These are phyloP conservation scores for Phyllostachys edulis DNA, from an alignment of 176 grass and related monocot genomes.

Conservation along the genomic window DNA sequence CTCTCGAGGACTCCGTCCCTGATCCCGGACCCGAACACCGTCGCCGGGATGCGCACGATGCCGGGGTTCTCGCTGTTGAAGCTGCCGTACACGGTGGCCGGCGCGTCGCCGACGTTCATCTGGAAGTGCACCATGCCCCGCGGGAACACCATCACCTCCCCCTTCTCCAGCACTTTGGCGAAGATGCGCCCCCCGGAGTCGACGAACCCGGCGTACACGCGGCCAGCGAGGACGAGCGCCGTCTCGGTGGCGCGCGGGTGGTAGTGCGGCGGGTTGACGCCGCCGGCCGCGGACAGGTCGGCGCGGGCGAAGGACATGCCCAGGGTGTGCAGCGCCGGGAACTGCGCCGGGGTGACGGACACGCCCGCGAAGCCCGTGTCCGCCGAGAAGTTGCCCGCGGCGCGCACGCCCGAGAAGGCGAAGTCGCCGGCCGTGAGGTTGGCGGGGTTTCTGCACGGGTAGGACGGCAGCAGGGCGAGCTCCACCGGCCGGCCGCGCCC, in stretches of 20 bases:
- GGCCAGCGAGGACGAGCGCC: slow-evolving; percentile 58
- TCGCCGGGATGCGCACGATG: slow-evolving; percentile 58
- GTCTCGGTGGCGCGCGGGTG: slow-evolving; percentile 86
- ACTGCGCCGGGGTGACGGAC: slow-evolving; percentile 51
- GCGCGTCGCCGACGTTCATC: slow-evolving; percentile 67
- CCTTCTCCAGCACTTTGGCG: slow-evolving; percentile 67
- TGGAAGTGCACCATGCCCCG: slow-evolving; percentile 76
- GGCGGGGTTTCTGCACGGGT: slow-evolving; percentile 57
- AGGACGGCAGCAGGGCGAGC: slow-evolving; percentile 36
- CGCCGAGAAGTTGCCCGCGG: slow-evolving; percentile 57
- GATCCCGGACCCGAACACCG: slow-evolving; percentile 75
- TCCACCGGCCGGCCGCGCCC: slow-evolving; percentile 39
- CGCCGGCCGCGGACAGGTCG: slow-evolving; percentile 54
- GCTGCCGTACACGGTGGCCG: slow-evolving; percentile 55
- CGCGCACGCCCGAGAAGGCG: slow-evolving; percentile 56
- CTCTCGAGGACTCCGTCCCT: slow-evolving; percentile 55
- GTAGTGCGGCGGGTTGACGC: slow-evolving; percentile 80
- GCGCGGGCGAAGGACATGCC: slow-evolving; percentile 79
- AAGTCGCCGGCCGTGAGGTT: slow-evolving; percentile 70
- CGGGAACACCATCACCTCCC: slow-evolving; percentile 88
- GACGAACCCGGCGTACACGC: slow-evolving; percentile 74
- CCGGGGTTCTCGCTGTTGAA: slow-evolving; percentile 91
- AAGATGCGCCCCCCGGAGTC: slow-evolving; percentile 62
- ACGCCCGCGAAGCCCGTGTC: slow-evolving; percentile 67
- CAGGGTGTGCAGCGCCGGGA: slow-evolving; percentile 76